These are phyloP conservation scores for Stachybotrys chartarum DNA, from an alignment of 2,329 filamentous ascomycete genomes.

Conservation along the genomic window DNA sequence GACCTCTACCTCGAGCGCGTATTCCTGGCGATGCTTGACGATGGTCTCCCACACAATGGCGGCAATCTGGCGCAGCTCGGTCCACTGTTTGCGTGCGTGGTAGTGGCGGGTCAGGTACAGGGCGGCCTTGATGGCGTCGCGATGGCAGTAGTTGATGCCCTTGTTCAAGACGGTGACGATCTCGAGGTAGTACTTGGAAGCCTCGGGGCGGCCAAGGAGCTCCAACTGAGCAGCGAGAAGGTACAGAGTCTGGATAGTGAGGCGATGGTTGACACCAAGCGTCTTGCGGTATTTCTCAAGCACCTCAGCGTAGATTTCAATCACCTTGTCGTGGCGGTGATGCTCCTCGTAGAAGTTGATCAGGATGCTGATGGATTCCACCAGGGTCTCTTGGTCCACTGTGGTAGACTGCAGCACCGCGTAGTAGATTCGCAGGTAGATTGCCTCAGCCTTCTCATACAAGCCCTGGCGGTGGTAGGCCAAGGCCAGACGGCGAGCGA, in stretches of 20 bases:
- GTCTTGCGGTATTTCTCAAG: conserved; percentile 22
- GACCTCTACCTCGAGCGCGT: conserved; percentile 30
- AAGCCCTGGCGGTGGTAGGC: conserved; percentile 26
- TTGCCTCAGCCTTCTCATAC: conserved; percentile 29
- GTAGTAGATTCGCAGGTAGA: conserved; percentile 28
- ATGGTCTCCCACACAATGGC: conserved; percentile 34
- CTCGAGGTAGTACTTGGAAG: conserved; percentile 27
- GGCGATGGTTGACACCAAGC: conserved; percentile 16
- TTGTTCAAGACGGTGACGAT: conserved; percentile 26
- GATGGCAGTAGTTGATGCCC: conserved; percentile 22
- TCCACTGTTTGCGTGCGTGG: conserved; percentile 34
- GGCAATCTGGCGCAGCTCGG: conserved; percentile 37
- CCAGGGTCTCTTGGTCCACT: conserved; percentile 20
- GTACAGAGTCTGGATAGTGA: conserved; percentile 28
- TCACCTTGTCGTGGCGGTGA: conserved; percentile 29
- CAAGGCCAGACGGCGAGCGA: conserved; percentile 24
- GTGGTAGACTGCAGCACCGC: conserved; percentile 22
- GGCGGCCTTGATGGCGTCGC: conserved; percentile 37
- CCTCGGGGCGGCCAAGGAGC: conserved; percentile 20
- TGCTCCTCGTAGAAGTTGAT: conserved; percentile 25
- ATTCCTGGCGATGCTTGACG: conserved; percentile 25
- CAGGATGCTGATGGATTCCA: conserved; percentile 18
- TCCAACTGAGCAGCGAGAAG: conserved; percentile 13
- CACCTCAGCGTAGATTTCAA: conserved; percentile 25
- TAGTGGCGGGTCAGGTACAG: conserved; percentile 36